Evolutionary conservation across 2,329 filamentous ascomycete genomes (phyloP), one percentile per base, ranked within the genome.

Genomic region (Colletotrichum gigasporum): DNA sequence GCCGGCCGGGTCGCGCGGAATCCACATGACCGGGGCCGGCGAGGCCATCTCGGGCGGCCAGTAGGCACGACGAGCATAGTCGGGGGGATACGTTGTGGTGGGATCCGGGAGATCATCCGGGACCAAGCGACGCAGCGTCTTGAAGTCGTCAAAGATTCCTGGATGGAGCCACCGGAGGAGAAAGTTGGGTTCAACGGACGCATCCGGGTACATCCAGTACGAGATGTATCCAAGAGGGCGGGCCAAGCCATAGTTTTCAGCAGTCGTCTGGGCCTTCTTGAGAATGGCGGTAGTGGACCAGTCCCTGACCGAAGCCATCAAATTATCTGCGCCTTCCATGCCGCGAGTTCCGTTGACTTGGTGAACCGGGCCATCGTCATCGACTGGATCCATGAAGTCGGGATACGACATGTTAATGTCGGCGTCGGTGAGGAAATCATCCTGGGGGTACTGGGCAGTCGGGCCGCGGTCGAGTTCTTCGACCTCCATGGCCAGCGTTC

Each of bases 81-180:
- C 80, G 0, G 81, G 76, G 0, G 84, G 76, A 69, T 92, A 92
- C 12, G 65, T 62, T 18, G 67, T 24, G 0, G 67, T 66, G 10
- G 72, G 70, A 18, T 75, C 73, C 0, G 73, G 71, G 7, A 68
- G 52, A 32, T 69, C 66, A 9, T 32, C 35, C 2, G 70, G 68
- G 5, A 71, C 60, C 41, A 45, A 37, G 32, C 54, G 69, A 4
- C 2, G 84, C 79, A 65, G 80, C 71, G 50, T 77, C 74, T 57
- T 53, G 73, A 96, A 96, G 77, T 92, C 88, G 68, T 87, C 83
- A 75, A 94, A 92, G 52, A 88, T 83, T 78, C 94, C 91, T 0
- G 94, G 94, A 69, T 91, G 90, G 58, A 97, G 78, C 81, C 91
- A 97, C 67, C 87, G 88, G 42, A 82, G 75, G 51, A 93, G 69